Evolutionary conservation across 306 rosid species (phyloP).

Genomic region (Echinosophora koreensis): DNA sequence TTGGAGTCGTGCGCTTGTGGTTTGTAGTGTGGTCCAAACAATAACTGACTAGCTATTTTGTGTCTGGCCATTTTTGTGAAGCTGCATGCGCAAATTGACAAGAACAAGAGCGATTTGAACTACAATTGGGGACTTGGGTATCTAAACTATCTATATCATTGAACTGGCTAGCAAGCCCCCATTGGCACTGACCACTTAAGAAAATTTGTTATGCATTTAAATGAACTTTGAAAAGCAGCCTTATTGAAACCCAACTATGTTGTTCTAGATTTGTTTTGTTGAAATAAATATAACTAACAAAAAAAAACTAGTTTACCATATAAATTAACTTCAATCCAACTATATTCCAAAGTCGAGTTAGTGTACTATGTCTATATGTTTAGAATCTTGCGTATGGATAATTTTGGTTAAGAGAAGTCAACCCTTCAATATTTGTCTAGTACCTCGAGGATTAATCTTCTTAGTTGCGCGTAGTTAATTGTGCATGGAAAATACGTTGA

Average conservation of each 20-base stretch:
- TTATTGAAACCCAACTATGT: background rate
- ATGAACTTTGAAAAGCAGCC: background rate
- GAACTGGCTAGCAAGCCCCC: background rate
- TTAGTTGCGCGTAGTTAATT: too few species aligned
- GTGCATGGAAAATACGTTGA: too few species aligned
- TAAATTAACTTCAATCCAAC: too few species aligned
- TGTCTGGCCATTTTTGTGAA: background rate
- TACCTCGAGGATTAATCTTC: too few species aligned
- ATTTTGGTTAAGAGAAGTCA: too few species aligned
- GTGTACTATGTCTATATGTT: background rate
- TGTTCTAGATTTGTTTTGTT: background rate
- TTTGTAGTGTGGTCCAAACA: constrained; percentile 39
- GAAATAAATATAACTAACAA: too few species aligned
- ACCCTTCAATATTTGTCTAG: too few species aligned
- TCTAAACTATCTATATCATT: background rate
- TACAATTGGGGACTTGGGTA: background rate
- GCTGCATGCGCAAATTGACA: background rate
- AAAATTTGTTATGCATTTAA: background rate
- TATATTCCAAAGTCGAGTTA: background rate
- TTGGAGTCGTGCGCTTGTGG: constrained; percentile 14
- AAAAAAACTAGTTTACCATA: background rate
- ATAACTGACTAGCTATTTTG: background rate
- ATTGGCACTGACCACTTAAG: background rate
- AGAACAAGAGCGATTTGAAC: background rate
- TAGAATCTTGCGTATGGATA: too few species aligned